Evolutionary conservation across 1,284 basidiomycete species (phyloP).

Genomic region (Cutaneotrichosporon mucoides): DNA sequence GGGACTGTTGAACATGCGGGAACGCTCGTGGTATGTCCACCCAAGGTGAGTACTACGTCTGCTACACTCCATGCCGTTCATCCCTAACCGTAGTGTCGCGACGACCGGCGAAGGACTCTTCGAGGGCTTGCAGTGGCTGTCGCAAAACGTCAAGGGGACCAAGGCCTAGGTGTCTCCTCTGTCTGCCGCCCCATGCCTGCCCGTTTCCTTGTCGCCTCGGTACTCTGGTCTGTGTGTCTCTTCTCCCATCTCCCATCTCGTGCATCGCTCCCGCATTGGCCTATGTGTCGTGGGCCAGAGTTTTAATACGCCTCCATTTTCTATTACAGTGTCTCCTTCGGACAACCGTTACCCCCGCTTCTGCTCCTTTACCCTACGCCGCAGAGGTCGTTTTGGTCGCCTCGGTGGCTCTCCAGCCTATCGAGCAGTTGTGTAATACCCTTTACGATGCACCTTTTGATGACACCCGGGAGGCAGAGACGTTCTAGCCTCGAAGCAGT

Average conservation of each 20-base stretch:
- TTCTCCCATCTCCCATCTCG: neutral
- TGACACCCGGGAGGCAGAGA: neutral
- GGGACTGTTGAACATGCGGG: slow-evolving; percentile 90
- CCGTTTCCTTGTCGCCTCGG: neutral
- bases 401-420: neutral
- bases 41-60: slow-evolving; percentile 64
- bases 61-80: neutral
- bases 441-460: slow-evolving; percentile 7
- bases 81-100: slow-evolving; percentile 63
- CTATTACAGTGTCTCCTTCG: neutral
- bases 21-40: slow-evolving; percentile 98
- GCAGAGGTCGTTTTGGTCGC: slow-evolving; percentile 1
- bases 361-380: slow-evolving; percentile 9
- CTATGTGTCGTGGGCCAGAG: neutral
- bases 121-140: slow-evolving; percentile 93
- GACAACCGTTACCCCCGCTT: neutral
- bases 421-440: slow-evolving; percentile 9
- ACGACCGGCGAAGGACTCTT: slow-evolving; percentile 93
- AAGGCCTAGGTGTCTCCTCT: slow-evolving; percentile 25
- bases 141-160: slow-evolving; percentile 81
- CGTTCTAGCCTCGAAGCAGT: too few species aligned
- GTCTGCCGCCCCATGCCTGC: neutral
- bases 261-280: neutral
- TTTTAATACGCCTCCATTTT: neutral
- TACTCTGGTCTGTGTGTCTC: slow-evolving; percentile 1